Conservation (phyloP, 2,329 filamentous ascomycete species). For the Geosmithia putterillii region DNA sequence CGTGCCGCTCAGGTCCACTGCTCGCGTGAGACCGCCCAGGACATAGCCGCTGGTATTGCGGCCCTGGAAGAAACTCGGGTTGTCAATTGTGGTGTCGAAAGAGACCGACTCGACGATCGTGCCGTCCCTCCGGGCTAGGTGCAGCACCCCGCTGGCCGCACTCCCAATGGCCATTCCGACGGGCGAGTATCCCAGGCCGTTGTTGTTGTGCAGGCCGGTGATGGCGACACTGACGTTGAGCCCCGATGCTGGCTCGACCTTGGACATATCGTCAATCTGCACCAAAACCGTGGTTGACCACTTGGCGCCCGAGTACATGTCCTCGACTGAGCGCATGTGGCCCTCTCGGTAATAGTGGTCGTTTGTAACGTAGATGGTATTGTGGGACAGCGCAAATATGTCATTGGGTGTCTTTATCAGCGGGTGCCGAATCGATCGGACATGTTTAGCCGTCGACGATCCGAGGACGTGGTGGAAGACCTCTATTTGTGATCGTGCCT, state of each 20-base stretch:
- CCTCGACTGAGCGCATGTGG: constrained; percentile 31
- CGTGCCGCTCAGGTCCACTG: constrained; percentile 19
- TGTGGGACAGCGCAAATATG: constrained; percentile 31
- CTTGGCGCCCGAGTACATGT: constrained; percentile 21
- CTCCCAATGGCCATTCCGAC: constrained; percentile 30
- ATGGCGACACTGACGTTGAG: constrained; percentile 31
- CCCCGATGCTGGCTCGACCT: constrained; percentile 14
- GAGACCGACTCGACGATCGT: constrained; percentile 26
- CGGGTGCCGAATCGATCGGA: constrained; percentile 40
- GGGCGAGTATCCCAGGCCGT: constrained; percentile 36
- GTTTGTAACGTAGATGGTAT: constrained; percentile 45
- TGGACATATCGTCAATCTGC: constrained; percentile 14
- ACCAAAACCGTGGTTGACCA: constrained; percentile 40
- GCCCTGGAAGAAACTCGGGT: constrained; percentile 40
- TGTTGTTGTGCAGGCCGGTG: constrained; percentile 35
- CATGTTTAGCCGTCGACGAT: constrained; percentile 24
- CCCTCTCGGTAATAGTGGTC: constrained; percentile 43
- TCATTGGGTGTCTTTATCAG: constrained; percentile 48
- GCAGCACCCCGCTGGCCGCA: constrained; percentile 31
- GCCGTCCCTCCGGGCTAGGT: constrained; percentile 19
- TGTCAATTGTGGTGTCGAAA: constrained; percentile 37
- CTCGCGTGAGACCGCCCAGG: constrained; percentile 31
- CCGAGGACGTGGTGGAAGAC: constrained; percentile 41
- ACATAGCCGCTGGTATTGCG: constrained; percentile 42
- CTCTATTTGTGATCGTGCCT: constrained; percentile 41